Base-by-base conservation (phyloP, 805 yeast species). In the Yarrowia yakushimensis region DNA sequence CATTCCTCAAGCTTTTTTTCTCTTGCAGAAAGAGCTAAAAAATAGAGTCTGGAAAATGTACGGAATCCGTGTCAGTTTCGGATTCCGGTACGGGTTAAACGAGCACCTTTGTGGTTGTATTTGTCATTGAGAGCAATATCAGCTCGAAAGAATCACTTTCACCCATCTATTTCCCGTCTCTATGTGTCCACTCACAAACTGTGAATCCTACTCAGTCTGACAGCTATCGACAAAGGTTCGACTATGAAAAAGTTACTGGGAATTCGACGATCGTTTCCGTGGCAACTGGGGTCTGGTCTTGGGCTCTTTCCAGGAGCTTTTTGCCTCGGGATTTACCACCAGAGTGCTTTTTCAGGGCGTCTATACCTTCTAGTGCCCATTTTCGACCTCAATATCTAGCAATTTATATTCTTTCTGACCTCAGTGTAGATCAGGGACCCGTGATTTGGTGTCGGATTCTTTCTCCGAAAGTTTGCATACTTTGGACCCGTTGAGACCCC, bases 361-460 rank as follows among this genome's bases (percentile, higher is more conserved):
- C n/a, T n/a, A n/a, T n/a, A n/a, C n/a, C n/a, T n/a, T n/a, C n/a
- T n/a, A n/a, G n/a, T n/a, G n/a, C n/a, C n/a, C n/a, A n/a, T n/a
- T n/a, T n/a, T n/a, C n/a, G n/a, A n/a, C n/a, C n/a, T n/a, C n/a
- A n/a, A n/a, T n/a, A n/a, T n/a, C n/a, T n/a, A n/a, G n/a, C n/a
- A n/a, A n/a, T n/a, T n/a, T n/a, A n/a, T n/a, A n/a, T n/a, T 42
- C 10, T 23, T 31, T 23, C 22, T 8, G 20, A 3, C 31, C 48
- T 42, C 48, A n/a, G 48, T 31, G 48, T 42, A 42, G 48, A 42
- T 42, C 48, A 42, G 48, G 48, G 48, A 42, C 48, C 48, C 48
- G 48, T n/a, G 48, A 17, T 25, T 42, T 25, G 48, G 48, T 8
- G 5, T 22, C 31, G 22, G 48, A 10, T 25, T 25, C 30, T 25